phyloP scores from a whole-genome alignment of 2,329 filamentous ascomycete genomes.

The Amauroascus verrucosus region DNA sequence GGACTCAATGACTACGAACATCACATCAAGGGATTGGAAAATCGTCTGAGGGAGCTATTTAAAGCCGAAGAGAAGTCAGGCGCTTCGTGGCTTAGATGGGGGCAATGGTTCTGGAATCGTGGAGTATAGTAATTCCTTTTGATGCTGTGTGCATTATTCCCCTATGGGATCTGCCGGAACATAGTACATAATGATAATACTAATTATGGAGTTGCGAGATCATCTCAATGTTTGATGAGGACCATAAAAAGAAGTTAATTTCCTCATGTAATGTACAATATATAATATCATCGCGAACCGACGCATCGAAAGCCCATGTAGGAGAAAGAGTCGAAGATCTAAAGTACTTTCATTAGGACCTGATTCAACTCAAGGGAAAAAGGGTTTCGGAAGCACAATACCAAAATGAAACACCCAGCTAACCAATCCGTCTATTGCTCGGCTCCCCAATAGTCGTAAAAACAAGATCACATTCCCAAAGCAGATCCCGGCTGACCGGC shows the following conservation, averaged over 20 bases:
- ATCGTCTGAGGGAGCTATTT: conserved; percentile 53
- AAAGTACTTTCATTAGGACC: not conserved
- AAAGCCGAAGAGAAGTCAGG: conserved; percentile 46
- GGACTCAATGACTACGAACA: conserved; percentile 69
- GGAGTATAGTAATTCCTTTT: not conserved
- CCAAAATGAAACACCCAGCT: not conserved
- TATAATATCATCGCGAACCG: not conserved
- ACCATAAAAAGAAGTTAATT: not conserved
- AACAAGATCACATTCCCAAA: conserved; percentile 39
- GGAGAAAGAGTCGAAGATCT: not conserved
- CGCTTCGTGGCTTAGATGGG: conserved; percentile 51
- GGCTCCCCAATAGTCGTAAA: not conserved
- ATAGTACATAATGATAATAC: not conserved
- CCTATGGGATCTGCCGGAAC: not conserved
- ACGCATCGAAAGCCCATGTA: not conserved
- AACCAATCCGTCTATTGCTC: not conserved
- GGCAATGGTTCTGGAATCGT: conserved; percentile 22
- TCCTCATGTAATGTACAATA: conserved; percentile 9
- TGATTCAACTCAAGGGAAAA: not conserved
- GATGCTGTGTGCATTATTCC: not conserved
- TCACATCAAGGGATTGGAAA: conserved; percentile 63
- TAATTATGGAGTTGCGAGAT: not conserved
- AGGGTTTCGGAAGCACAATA: not conserved
- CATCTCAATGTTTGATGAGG: not conserved
- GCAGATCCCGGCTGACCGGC: conserved; percentile 50